These are phyloP conservation scores for Cercospora brassicicola DNA, from an alignment of 2,329 filamentous ascomycete genomes.

Conservation along the genomic window DNA sequence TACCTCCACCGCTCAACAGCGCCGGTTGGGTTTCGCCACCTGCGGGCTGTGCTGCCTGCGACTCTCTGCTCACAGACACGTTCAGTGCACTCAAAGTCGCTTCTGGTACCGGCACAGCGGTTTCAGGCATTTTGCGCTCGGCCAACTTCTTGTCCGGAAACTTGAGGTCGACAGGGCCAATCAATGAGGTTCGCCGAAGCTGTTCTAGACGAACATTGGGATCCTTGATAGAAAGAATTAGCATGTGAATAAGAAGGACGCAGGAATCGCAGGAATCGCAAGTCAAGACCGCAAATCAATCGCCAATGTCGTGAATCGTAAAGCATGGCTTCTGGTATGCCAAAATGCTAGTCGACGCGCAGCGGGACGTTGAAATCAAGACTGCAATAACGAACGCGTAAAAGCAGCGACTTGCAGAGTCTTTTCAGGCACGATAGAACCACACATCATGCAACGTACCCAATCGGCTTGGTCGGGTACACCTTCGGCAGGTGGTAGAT, in stretches of 20 bases:
- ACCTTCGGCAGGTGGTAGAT: conserved; percentile 73
- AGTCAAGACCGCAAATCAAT: not conserved
- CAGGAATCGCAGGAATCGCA: not conserved
- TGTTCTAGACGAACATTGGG: conserved; percentile 49
- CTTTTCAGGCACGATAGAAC: conserved; percentile 31
- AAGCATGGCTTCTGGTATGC: not conserved
- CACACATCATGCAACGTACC: conserved; percentile 68
- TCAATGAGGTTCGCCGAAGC: conserved; percentile 48
- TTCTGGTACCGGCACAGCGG: conserved; percentile 31
- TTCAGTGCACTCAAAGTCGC: conserved; percentile 17
- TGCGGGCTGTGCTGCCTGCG: not conserved
- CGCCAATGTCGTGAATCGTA: not conserved
- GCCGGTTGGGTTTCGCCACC: not conserved
- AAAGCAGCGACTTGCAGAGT: conserved; percentile 12
- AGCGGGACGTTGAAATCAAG: conserved; percentile 1
- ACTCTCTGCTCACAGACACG: conserved; percentile 13
- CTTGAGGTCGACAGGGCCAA: conserved; percentile 35
- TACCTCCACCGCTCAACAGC: conserved; percentile 18
- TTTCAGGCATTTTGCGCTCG: conserved; percentile 37
- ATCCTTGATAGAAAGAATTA: conserved; percentile 42
- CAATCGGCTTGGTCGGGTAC: conserved; percentile 87
- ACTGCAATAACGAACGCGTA: conserved; percentile 14
- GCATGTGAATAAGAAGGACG: conserved; percentile 12
- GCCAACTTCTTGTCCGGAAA: conserved; percentile 33
- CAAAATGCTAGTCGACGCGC: not conserved